Base-by-base conservation (phyloP, 2,329 filamentous ascomycete species). In the Pseudocercospora fuligena region DNA sequence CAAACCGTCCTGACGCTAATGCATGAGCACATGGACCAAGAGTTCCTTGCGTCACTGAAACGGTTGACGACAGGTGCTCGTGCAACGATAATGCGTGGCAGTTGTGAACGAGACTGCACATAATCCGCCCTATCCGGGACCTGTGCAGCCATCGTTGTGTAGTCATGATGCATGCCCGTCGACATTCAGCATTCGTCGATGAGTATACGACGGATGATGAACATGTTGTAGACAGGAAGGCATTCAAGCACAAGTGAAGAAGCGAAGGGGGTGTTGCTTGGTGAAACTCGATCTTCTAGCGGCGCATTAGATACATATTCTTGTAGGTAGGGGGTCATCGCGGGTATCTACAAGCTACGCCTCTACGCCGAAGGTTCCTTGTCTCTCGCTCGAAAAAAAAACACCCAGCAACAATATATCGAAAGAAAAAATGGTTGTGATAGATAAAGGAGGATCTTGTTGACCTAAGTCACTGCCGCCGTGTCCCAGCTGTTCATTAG, bases 231-330 rank as follows among this genome's bases (percentile, higher is more conserved):
- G 51, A 33, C 12, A 56, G 9, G 14, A 14, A 51, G 9, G 11
- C 2, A 1, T 14, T 19, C 27, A 33, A 31, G 27, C 16, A 31
- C 23, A 33, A 2, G n/a, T 31, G 29, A 56, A 62, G 59, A 66
- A 66, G 51, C 47, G 59, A 66, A 66, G 33, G 33, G 49, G 40
- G 63, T 57, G 59, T 66, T 62, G 57, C 51, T 56, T 58, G 56
- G 56, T 58, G 56, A 63, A 66, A 66, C 16, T 66, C 64, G 54
- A 58, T 60, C 64, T 63, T 66, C 64, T 63, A 60, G 64, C 40
- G 64, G 60, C 58, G 54, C 64, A 63, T 66, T 60, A 66, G 33
- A 59, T 66, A 63, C 64, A 66, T 11, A 8, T 58, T 21, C 25
- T 49, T 19, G 40, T 19, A 36, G 33, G 47, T 51, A 31, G 51